phyloP scores from a whole-genome alignment of 1,139 yeast species.

The Yamadazyma dendronema region DNA sequence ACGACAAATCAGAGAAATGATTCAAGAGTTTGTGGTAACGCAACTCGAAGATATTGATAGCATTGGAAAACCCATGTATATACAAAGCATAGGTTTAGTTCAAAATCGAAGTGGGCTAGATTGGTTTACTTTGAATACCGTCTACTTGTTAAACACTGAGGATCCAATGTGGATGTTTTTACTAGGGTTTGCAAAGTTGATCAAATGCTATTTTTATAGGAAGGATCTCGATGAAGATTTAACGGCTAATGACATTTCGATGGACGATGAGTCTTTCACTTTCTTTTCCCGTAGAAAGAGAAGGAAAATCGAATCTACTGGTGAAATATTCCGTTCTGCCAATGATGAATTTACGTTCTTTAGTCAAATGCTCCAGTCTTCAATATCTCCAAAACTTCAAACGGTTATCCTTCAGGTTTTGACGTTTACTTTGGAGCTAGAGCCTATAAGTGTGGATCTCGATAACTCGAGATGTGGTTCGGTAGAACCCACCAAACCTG shows the following conservation, averaged over 20 bases:
- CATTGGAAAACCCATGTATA: conserved; percentile 3
- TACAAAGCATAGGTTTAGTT: conserved; percentile 4
- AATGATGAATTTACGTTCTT: conserved; percentile 3
- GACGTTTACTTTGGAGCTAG: conserved; percentile 1
- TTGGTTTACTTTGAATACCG: conserved; percentile 11
- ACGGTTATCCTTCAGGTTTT: conserved; percentile 3
- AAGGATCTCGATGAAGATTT: neutral
- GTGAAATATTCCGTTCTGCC: neutral
- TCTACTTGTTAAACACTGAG: conserved; percentile 11
- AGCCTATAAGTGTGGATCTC: neutral
- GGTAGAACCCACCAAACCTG: neutral
- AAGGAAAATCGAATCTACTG: conserved; percentile 1
- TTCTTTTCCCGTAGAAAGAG: conserved; percentile 5
- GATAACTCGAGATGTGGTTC: neutral
- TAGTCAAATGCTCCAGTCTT: conserved; percentile 1
- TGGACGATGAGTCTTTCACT: neutral
- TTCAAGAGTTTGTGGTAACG: conserved; percentile 1
- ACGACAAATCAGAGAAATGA: neutral
- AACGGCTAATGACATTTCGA: neutral
- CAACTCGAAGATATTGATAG: conserved; percentile 5
- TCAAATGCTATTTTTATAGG: conserved; percentile 6
- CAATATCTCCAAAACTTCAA: conserved; percentile 1
- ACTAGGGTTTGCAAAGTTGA: conserved; percentile 11
- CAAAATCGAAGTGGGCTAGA: conserved; percentile 1
- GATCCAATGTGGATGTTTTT: conserved; percentile 12